Conservation (phyloP, 805 yeast species). For the Ogataea thermomethanolica region DNA sequence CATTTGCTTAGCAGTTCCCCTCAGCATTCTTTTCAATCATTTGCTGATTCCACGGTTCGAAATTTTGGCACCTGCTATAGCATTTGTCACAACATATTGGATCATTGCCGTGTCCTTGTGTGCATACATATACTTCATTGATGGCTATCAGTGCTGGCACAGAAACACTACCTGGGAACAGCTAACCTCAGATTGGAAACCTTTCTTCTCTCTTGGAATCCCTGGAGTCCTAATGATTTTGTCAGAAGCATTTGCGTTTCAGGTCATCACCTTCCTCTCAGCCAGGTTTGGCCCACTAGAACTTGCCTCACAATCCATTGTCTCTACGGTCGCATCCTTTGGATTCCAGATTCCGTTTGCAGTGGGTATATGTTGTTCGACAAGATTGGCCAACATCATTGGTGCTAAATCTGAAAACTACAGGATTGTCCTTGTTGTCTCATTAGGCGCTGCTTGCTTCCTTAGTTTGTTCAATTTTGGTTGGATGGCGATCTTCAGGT, state of each 20-base stretch:
- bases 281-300: slow-evolving; percentile 45
- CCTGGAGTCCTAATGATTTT: slow-evolving; percentile 55
- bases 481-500: slow-evolving; percentile 38
- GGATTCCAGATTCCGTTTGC: slow-evolving; percentile 53
- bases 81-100: slow-evolving; percentile 68
- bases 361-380: slow-evolving; percentile 47
- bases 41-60: slow-evolving; percentile 61
- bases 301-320: slow-evolving; percentile 53
- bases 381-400: slow-evolving; percentile 51
- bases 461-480: slow-evolving; percentile 39
- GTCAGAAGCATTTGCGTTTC: slow-evolving; percentile 56
- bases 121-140: slow-evolving; percentile 50
- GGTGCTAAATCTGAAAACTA: slow-evolving; percentile 42
- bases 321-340: slow-evolving; percentile 46
- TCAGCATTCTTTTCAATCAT: slow-evolving; percentile 58
- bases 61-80: slow-evolving; percentile 66
- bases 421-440: slow-evolving; percentile 37
- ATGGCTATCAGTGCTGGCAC: slow-evolving; percentile 69
- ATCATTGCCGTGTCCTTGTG: slow-evolving; percentile 55
- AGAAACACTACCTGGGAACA: slow-evolving; percentile 19
- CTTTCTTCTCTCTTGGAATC: slow-evolving; percentile 43
- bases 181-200: slow-evolving; percentile 41
- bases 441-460: slow-evolving; percentile 31
- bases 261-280: slow-evolving; percentile 48
- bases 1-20: slow-evolving; percentile 61